Percentiles rank a stretch among this genome's conserved stretches.
These are phyloP conservation scores for Arctium lappa DNA, from an alignment of 129 eudicot species.

Conservation along the genomic window DNA sequence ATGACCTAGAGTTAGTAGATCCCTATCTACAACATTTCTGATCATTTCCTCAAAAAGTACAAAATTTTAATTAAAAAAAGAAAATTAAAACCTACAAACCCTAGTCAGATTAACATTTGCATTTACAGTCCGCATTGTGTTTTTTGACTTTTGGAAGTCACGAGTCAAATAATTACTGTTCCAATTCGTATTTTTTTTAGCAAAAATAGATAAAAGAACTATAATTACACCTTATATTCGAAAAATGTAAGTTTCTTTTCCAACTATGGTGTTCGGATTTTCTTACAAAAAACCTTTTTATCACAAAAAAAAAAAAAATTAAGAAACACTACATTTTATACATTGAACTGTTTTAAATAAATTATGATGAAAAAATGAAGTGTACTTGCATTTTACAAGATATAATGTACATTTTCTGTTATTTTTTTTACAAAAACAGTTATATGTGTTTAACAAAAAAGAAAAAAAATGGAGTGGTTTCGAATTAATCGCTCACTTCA, in stretches of 20 bases:
- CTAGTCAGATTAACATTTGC: constrained; percentile 12
- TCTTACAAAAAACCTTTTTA: neutral
- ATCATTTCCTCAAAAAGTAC: constrained; percentile 18
- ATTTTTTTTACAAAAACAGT: too few relatives aligned
- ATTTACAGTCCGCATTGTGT: constrained; percentile 9
- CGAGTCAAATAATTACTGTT: constrained; percentile 9
- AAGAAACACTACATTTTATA: neutral
- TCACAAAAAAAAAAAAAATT: neutral
- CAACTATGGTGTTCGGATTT: neutral
- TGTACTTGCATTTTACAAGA: neutral
- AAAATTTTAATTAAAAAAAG: neutral
- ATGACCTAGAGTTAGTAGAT: constrained; percentile 36
- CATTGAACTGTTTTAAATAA: neutral
- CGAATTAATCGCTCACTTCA: neutral
- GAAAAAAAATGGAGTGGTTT: neutral
- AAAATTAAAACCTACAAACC: neutral
- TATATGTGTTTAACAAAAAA: too few relatives aligned
- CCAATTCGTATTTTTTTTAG: neutral
- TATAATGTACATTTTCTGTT: neutral
- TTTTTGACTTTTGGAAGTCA: constrained; percentile 7
- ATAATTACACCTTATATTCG: too few relatives aligned
- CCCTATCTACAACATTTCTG: neutral
- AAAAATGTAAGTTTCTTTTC: too few relatives aligned
- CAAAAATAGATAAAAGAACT: neutral
- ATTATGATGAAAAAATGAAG: neutral